These are phyloP conservation scores for Aspergillus sclerotiicarbonarius DNA, from an alignment of 495 filamentous ascomycete species.

Conservation along the genomic window DNA sequence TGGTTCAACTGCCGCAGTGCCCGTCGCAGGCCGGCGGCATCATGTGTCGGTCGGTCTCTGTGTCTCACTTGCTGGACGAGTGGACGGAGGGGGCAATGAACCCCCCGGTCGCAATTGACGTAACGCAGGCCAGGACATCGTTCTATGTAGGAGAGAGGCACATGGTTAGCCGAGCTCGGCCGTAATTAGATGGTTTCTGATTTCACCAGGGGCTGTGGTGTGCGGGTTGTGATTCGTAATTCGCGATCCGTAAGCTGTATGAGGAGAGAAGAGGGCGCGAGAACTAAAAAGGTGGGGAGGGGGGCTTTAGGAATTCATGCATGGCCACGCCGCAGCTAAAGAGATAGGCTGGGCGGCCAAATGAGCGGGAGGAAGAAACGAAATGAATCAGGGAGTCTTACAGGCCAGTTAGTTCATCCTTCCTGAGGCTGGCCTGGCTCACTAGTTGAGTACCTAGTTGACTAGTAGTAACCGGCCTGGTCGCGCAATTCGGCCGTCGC, in stretches of 20 bases:
- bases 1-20: slow-evolving; percentile 12
- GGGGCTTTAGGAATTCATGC: background rate
- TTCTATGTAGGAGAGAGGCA: background rate
- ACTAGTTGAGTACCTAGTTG: too few species aligned
- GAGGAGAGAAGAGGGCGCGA: background rate
- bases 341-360: too few species aligned
- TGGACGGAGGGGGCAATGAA: too few species aligned
- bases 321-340: background rate
- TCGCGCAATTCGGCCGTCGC: too few species aligned
- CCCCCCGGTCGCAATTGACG: background rate
- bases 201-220: too few species aligned
- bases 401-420: too few species aligned
- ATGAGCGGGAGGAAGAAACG: background rate
- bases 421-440: too few species aligned
- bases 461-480: too few species aligned
- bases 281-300: too few species aligned
- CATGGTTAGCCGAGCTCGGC: background rate
- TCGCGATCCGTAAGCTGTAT: slow-evolving; percentile 9
- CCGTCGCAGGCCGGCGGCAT: slow-evolving; percentile 8
- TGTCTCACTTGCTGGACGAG: too few species aligned
- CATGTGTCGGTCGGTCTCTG: slow-evolving; percentile 11
- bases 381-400: background rate
- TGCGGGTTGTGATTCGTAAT: background rate
- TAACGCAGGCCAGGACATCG: background rate
- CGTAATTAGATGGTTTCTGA: background rate